Evolutionary conservation across 306 rosid genomes (phyloP).

Genomic region (Rosa lucieae): DNA sequence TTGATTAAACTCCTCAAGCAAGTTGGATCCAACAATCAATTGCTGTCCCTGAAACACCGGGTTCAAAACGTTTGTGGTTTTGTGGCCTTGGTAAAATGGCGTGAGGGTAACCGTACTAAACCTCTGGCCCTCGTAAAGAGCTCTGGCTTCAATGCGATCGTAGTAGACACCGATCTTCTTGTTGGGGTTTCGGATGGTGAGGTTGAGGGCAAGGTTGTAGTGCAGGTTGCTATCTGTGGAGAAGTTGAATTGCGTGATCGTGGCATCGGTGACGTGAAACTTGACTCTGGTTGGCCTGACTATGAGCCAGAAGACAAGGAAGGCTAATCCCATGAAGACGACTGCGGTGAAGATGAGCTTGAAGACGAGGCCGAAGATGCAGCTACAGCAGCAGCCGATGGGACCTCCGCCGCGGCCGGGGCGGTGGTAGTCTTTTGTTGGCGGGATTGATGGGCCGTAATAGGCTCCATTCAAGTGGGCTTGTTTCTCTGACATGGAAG

Average conservation of each 20-base stretch:
- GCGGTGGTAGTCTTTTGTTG: conserved; percentile 31
- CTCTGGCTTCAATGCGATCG: conserved; percentile 53
- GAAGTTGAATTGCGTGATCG: conserved; percentile 54
- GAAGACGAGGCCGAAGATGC: conserved; percentile 42
- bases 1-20: conserved; percentile 19
- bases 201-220: conserved; percentile 25
- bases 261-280: conserved; percentile 48
- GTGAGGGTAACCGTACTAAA: conserved; percentile 15
- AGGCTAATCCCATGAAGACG: conserved; percentile 24
- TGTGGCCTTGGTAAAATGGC: conserved; percentile 64
- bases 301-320: conserved; percentile 45
- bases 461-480: conserved; percentile 70
- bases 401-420: conserved; percentile 35
- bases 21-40: conserved; percentile 17
- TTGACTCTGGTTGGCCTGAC: conserved; percentile 52
- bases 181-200: conserved; percentile 65
- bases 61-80: conserved; percentile 38
- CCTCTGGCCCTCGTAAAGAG: conserved; percentile 42
- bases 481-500: conserved; percentile 37
- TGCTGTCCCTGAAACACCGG: conserved; percentile 48
- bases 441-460: conserved; percentile 81
- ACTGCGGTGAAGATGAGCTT: conserved; percentile 31
- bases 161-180: conserved; percentile 61
- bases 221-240: conserved; percentile 28
- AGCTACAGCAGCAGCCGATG: conserved; percentile 35